Percentiles rank a stretch among this genome's conserved stretches.
Evolutionary conservation across 108 stramenopile species (phyloP).

Genomic region (Asterionellopsis glacialis): DNA sequence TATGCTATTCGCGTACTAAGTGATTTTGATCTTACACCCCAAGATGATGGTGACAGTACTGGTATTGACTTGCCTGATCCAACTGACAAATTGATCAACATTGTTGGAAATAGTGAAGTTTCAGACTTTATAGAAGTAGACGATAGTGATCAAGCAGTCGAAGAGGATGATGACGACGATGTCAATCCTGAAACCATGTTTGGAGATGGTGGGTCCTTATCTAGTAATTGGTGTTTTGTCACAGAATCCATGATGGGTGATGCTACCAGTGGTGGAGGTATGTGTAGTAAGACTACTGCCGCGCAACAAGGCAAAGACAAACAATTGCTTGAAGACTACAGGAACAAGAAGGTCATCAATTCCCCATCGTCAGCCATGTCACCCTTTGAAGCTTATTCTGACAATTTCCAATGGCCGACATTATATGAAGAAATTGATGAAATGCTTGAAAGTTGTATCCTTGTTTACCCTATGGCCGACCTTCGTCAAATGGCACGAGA

Average conservation of each 20-base stretch:
- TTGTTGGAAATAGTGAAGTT: too few species aligned
- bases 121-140: not conserved
- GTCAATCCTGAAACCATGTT: not conserved
- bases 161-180: conserved; percentile 1
- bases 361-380: not conserved
- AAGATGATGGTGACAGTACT: not conserved
- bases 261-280: too few species aligned
- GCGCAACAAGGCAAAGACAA: too few species aligned
- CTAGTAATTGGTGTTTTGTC: too few species aligned
- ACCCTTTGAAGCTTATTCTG: not conserved
- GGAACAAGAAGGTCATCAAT: not conserved
- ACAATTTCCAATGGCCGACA: not conserved
- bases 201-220: too few species aligned
- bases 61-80: not conserved
- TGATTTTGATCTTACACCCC: not conserved
- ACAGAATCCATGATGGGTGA: too few species aligned
- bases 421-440: conserved; percentile 28
- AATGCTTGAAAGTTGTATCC: conserved; percentile 35
- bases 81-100: not conserved
- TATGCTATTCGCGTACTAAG: not conserved
- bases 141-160: not conserved
- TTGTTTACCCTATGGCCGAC: conserved; percentile 54
- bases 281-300: too few species aligned
- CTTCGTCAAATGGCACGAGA: conserved; percentile 43
- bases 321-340: not conserved